Conservation (phyloP, 2,329 filamentous ascomycete species). For the Annulohypoxylon truncatum region DNA sequence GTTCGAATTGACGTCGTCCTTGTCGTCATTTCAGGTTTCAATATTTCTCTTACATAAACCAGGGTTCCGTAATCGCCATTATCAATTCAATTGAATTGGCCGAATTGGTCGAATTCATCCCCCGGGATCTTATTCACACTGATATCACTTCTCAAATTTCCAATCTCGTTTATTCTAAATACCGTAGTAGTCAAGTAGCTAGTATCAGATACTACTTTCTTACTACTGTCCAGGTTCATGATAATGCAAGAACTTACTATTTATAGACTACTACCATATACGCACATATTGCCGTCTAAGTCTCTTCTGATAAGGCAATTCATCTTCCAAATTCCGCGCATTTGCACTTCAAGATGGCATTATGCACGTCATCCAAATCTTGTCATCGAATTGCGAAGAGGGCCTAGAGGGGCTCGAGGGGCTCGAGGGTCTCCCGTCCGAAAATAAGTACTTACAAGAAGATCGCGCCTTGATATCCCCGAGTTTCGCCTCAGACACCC, state of each 20-base stretch:
- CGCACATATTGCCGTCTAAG: not conserved
- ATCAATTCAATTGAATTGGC: slow-evolving; percentile 6
- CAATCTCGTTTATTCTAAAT: slow-evolving; percentile 29
- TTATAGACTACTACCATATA: slow-evolving; percentile 17
- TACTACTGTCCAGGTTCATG: not conserved
- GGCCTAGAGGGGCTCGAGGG: slow-evolving; percentile 1
- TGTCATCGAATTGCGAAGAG: slow-evolving; percentile 11
- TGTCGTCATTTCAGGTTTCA: not conserved
- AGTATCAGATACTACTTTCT: slow-evolving; percentile 1
- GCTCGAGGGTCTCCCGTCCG: not conserved
- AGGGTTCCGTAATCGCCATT: not conserved
- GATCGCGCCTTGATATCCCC: slow-evolving; percentile 2
- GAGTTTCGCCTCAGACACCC: slow-evolving; percentile 4
- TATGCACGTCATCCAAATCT: slow-evolving; percentile 35
- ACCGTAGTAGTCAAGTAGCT: not conserved
- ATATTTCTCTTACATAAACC: not conserved
- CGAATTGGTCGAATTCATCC: not conserved
- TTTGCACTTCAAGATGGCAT: slow-evolving; percentile 15
- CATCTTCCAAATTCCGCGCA: not conserved
- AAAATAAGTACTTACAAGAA: not conserved
- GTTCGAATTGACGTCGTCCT: slow-evolving; percentile 15
- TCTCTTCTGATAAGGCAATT: slow-evolving; percentile 19
- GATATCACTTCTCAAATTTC: slow-evolving; percentile 29
- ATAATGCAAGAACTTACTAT: slow-evolving; percentile 14
- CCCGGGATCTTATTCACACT: slow-evolving; percentile 23